A percentile compares a stretch with the other conserved stretches of the same genome.
Conservation (phyloP, 257 asterid species). For the Linaria vulgaris region DNA sequence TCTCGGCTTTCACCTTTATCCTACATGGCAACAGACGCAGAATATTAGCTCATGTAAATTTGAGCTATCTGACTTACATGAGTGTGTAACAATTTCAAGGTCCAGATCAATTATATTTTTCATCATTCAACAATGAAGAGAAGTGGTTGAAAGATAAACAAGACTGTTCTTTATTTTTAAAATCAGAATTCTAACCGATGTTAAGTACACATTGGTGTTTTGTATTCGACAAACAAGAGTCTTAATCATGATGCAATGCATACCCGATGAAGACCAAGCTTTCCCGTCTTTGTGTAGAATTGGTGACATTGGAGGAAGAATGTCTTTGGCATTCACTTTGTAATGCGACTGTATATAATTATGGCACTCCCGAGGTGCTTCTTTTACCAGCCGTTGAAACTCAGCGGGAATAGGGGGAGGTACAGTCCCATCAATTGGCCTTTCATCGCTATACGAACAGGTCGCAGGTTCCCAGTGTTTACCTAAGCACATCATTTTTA, state of each 20-base stretch:
- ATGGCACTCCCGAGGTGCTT: conserved; percentile 49
- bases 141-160: no score
- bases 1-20: conserved; percentile 74
- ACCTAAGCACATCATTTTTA: conserved; percentile 92
- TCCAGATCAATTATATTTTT: no score
- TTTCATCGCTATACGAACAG: conserved; percentile 40
- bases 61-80: no score
- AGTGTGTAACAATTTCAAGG: no score
- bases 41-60: no score
- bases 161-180: no score
- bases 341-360: conserved; percentile 31
- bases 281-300: conserved; percentile 59
- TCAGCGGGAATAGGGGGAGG: conserved; percentile 66
- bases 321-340: conserved; percentile 33
- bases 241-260: not conserved
- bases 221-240: no score
- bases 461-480: conserved; percentile 78
- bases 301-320: conserved; percentile 66
- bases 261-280: conserved; percentile 87
- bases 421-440: conserved; percentile 60
- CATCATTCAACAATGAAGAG: no score
- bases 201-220: no score
- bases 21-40: conserved; percentile 31
- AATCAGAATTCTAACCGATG: no score
- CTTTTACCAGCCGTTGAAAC: conserved; percentile 47